Percentiles rank a stretch among this genome's conserved stretches.
phyloP scores from a whole-genome alignment of 208 protist genomes.

The Trypanosoma caninum region DNA sequence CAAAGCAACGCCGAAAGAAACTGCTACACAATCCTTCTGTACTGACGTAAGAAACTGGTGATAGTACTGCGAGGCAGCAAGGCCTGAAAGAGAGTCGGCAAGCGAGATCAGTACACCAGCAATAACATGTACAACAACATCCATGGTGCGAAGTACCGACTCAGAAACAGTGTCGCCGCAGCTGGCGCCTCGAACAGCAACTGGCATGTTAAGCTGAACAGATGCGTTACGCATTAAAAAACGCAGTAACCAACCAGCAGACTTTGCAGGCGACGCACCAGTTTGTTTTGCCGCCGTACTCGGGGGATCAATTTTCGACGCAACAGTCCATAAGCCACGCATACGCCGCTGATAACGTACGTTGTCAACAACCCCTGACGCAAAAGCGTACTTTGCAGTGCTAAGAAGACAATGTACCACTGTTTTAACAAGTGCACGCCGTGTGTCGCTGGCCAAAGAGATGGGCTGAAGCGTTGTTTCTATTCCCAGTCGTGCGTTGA shows the following conservation, averaged over 20 bases:
- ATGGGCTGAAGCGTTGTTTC: constrained; percentile 23
- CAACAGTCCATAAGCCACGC: constrained; percentile 43
- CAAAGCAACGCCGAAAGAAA: constrained; percentile 43
- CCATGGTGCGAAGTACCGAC: constrained; percentile 21
- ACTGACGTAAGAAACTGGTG: constrained; percentile 46
- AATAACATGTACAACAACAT: constrained; percentile 33
- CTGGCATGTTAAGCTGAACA: constrained; percentile 38
- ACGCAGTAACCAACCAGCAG: constrained; percentile 53
- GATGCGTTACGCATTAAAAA: constrained; percentile 51
- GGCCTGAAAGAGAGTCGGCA: constrained; percentile 26
- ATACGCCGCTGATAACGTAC: constrained; percentile 31
- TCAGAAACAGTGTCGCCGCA: not conserved
- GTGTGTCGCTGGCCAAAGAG: constrained; percentile 26
- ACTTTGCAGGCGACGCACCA: constrained; percentile 17
- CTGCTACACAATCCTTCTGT: constrained; percentile 33
- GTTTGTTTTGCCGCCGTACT: not conserved
- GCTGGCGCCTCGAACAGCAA: constrained; percentile 8
- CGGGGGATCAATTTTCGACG: constrained; percentile 39
- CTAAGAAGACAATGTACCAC: constrained; percentile 57
- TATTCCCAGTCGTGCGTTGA: constrained; percentile 37
- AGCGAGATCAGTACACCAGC: constrained; percentile 29
- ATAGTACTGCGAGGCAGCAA: constrained; percentile 34
- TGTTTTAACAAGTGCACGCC: constrained; percentile 46
- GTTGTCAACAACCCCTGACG: constrained; percentile 17
- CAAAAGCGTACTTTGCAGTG: constrained; percentile 27